Conservation (phyloP, 2,329 filamentous ascomycete species). For the Cladophialophora immunda region DNA sequence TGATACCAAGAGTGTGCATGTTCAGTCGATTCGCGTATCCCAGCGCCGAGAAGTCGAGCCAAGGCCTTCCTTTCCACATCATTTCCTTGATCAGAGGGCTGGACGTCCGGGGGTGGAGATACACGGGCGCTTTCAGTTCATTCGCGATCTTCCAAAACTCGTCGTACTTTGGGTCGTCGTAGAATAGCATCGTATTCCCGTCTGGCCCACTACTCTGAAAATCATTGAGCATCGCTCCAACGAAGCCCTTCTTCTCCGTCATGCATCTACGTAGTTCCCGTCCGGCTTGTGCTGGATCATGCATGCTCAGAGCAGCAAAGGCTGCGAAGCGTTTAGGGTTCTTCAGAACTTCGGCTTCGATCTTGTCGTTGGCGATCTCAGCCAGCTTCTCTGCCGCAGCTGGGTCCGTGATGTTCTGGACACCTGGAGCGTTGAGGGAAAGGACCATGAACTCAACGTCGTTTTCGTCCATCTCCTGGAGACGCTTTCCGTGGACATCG, state of each 20-base stretch:
- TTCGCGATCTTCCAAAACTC: constrained; percentile 42
- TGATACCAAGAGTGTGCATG: constrained; percentile 54
- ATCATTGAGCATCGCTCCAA: constrained; percentile 69
- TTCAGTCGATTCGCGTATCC: constrained; percentile 36
- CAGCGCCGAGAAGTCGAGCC: constrained; percentile 31
- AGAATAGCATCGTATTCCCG: constrained; percentile 69
- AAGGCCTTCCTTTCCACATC: constrained; percentile 33
- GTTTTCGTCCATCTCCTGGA: constrained; percentile 36
- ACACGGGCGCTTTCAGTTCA: constrained; percentile 35
- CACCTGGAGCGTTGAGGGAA: constrained; percentile 40
- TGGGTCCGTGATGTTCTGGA: constrained; percentile 37
- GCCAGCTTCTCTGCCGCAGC: constrained; percentile 38
- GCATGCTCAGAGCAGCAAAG: constrained; percentile 52
- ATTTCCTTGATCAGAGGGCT: constrained; percentile 54
- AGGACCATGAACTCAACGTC: constrained; percentile 41
- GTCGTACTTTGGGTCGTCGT: constrained; percentile 68
- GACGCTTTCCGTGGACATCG: constrained; percentile 23
- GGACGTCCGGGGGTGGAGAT: constrained; percentile 43
- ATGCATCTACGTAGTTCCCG: constrained; percentile 57
- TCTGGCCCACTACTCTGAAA: constrained; percentile 65
- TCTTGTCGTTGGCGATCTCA: constrained; percentile 38
- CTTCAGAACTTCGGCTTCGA: constrained; percentile 35
- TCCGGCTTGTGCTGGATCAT: constrained; percentile 49
- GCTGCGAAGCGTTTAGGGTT: constrained; percentile 54
- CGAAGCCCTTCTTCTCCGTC: constrained; percentile 59